Percentiles rank a stretch among this genome's conserved stretches.
phyloP scores from a whole-genome alignment of 78 protist genomes.

The Dictyostelium firmibasis region DNA sequence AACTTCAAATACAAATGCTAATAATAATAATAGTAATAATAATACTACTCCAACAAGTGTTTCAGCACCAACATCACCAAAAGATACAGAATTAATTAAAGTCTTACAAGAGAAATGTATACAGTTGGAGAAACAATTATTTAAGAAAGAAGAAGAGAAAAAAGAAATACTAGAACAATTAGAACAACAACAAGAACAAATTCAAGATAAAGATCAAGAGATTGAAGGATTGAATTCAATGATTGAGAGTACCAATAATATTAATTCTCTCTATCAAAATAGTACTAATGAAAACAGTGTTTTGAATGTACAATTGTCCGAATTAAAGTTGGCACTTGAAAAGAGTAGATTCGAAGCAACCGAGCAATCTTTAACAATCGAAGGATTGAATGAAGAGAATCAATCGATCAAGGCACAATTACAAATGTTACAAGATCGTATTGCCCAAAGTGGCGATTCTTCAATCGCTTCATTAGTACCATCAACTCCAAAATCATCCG shows the following conservation, averaged over 20 bases:
- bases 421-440: background rate
- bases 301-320: conserved; percentile 31
- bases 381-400: conserved; percentile 29
- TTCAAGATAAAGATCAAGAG: conserved; percentile 76
- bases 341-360: conserved; percentile 25
- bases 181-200: conserved; percentile 19
- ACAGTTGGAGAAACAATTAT: conserved; percentile 47
- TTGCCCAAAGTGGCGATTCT: background rate
- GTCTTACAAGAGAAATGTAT: conserved; percentile 44
- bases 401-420: conserved; percentile 10
- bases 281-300: conserved; percentile 30
- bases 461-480: background rate
- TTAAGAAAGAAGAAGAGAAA: conserved; percentile 74
- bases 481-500: background rate
- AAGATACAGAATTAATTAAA: background rate
- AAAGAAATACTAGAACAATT: conserved; percentile 30
- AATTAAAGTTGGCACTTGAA: conserved; percentile 36
- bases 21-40: background rate
- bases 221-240: conserved; percentile 15
- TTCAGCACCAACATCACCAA: background rate
- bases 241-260: background rate
- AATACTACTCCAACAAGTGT: background rate
- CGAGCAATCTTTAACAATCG: conserved; percentile 33
- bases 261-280: background rate
- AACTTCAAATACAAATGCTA: background rate